phyloP scores from a whole-genome alignment of 768 basidiomycete species.

The Lactarius quietus region DNA sequence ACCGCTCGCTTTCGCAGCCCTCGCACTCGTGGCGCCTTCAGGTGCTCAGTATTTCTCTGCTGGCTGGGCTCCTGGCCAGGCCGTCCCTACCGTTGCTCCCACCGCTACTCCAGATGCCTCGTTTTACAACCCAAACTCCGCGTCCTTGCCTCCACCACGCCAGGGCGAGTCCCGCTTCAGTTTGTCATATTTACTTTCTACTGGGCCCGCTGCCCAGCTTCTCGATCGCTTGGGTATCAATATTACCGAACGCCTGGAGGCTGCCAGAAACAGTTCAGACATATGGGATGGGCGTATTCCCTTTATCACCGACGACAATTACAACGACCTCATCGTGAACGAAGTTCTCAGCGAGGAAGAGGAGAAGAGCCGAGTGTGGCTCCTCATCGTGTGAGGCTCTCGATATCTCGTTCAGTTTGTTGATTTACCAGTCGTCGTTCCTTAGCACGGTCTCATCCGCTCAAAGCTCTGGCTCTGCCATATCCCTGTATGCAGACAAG shows the following conservation, averaged over 20 bases:
- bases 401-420: background rate
- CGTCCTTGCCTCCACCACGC: slow-evolving; percentile 2
- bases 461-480: slow-evolving; percentile 59
- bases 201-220: slow-evolving; percentile 50
- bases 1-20: slow-evolving; percentile 12
- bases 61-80: slow-evolving; percentile 80
- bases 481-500: slow-evolving; percentile 68
- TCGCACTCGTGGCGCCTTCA: slow-evolving; percentile 34
- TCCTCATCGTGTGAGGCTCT: slow-evolving; percentile 63
- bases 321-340: slow-evolving; percentile 63
- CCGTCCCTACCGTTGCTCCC: slow-evolving; percentile 33
- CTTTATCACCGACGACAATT: slow-evolving; percentile 82
- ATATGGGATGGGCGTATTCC: slow-evolving; percentile 73
- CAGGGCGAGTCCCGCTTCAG: slow-evolving; percentile 22
- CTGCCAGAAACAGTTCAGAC: slow-evolving; percentile 32
- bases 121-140: slow-evolving; percentile 15
- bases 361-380: slow-evolving; percentile 73
- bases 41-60: slow-evolving; percentile 73
- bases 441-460: slow-evolving; percentile 55
- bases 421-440: slow-evolving; percentile 8
- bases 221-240: slow-evolving; percentile 66
- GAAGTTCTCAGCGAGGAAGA: slow-evolving; percentile 56
- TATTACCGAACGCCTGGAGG: slow-evolving; percentile 52
- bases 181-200: slow-evolving; percentile 42
- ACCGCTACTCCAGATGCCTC: slow-evolving; percentile 24